Base-by-base conservation (phyloP, 129 eudicot species). In the Calendula officinalis region DNA sequence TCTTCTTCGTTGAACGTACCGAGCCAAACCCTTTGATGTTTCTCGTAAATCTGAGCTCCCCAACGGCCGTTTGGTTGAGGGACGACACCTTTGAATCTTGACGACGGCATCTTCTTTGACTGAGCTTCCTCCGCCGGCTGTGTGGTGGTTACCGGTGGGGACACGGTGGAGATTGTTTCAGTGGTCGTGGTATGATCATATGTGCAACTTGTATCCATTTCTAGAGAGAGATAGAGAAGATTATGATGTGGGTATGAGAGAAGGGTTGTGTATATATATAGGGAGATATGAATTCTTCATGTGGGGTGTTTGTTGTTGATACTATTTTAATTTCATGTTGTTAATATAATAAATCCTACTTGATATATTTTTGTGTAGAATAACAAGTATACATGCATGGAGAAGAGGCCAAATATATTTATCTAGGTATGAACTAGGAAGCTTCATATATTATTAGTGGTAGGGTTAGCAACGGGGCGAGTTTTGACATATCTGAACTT, bases 11-110 rank as follows among this genome's bases (percentile, higher is more conserved):
- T 82, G 74, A 91, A 91, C 0, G 98, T 91, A 12, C 98, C 98
- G 0, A 91, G 76, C 98, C 98, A 91, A n/a, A 91, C 94, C 16
- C 98, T 75, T 40, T 80, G 90, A 55, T 91, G 95, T 64, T 84
- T 91, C 71, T 87, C 98, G 62, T 91, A 91, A 41, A 91, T 91
- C 72, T 91, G 98, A 38, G 98, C 96, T 0, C 98, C 97, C 95
- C 95, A 91, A 27, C 95, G 75, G 8, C 98, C 98, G 45, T 91
- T 91, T 0, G 95, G 98, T 69, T 91, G 98, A 0, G 98, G 96
- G 38, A 91, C 98, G 17, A 91, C 98, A 0, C 98, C 98, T 60
- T 91, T 91, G 81, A 58, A 90, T 49, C 77, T 58, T 3, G 97
- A 90, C 0, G 97, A 90, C 3, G 94, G 95, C 4, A 90, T 87